Conservation (phyloP, 176 grass and related monocot species). For the Triticum aestivum region IWGSC_CS_RefSeq_v2.1 NC_057801.1:212448796-212449295, state of each 20-base stretch:
- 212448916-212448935: slow-evolving; percentile 93
- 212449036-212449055: slow-evolving; percentile 63
- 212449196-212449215: slow-evolving; percentile 83
- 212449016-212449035: slow-evolving; percentile 86
- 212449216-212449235: slow-evolving; percentile 85
- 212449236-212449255: slow-evolving; percentile 90
- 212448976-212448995: slow-evolving; percentile 72
- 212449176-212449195: slow-evolving; percentile 92
- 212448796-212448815: not conserved
- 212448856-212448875: slow-evolving; percentile 89
- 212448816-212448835: not conserved
- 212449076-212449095: slow-evolving; percentile 86
- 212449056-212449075: slow-evolving; percentile 92
- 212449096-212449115: slow-evolving; percentile 71
- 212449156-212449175: slow-evolving; percentile 92
- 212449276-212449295: not conserved
- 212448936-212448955: slow-evolving; percentile 92
- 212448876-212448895: slow-evolving; percentile 77
- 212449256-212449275: slow-evolving; percentile 29
- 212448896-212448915: slow-evolving; percentile 86
- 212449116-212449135: slow-evolving; percentile 84
- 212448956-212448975: slow-evolving; percentile 80
- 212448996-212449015: slow-evolving; percentile 66
- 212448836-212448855: not conserved
- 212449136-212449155: slow-evolving; percentile 96